Conservation (phyloP, 1,284 basidiomycete genomes). For the Papiliotrema terrestris region DNA sequence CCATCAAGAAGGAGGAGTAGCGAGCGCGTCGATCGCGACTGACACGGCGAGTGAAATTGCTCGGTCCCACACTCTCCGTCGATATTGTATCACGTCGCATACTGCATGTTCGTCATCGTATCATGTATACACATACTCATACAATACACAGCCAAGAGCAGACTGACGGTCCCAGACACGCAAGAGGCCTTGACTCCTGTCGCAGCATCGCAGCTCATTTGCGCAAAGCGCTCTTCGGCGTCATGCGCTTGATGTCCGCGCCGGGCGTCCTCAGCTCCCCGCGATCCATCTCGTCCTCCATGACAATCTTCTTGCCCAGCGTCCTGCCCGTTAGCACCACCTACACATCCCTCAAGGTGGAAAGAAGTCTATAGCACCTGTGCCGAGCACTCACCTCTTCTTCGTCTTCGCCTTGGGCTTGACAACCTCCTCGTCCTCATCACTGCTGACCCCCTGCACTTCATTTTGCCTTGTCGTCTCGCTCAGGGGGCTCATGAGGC, state of each 20-base stretch:
- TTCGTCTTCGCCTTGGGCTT: slow-evolving; percentile 56
- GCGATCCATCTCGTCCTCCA: slow-evolving; percentile 52
- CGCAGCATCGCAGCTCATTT: too few species aligned
- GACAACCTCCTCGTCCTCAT: slow-evolving; percentile 39
- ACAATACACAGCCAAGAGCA: not conserved
- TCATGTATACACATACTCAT: not conserved
- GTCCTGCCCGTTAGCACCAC: slow-evolving; percentile 33
- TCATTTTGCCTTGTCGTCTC: slow-evolving; percentile 23
- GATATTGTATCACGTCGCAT: too few species aligned
- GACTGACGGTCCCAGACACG: too few species aligned
- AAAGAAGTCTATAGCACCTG: too few species aligned
- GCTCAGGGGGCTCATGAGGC: slow-evolving; percentile 10
- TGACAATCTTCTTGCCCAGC: slow-evolving; percentile 52
- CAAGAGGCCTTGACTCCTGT: not conserved
- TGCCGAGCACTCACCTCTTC: slow-evolving; percentile 52
- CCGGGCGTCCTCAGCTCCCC: slow-evolving; percentile 22
- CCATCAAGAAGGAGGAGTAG: slow-evolving; percentile 12
- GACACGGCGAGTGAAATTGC: too few species aligned
- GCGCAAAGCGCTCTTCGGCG: not conserved
- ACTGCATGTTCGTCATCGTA: not conserved
- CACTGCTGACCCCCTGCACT: slow-evolving; percentile 5
- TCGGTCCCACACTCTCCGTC: too few species aligned
- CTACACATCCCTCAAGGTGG: too few species aligned
- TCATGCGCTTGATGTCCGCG: slow-evolving; percentile 41
- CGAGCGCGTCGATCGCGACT: too few species aligned